A percentile compares a stretch with the other conserved stretches of the same genome.
Conservation (phyloP, 1,284 basidiomycete species). For the Rhodotorula sp. region DNA sequence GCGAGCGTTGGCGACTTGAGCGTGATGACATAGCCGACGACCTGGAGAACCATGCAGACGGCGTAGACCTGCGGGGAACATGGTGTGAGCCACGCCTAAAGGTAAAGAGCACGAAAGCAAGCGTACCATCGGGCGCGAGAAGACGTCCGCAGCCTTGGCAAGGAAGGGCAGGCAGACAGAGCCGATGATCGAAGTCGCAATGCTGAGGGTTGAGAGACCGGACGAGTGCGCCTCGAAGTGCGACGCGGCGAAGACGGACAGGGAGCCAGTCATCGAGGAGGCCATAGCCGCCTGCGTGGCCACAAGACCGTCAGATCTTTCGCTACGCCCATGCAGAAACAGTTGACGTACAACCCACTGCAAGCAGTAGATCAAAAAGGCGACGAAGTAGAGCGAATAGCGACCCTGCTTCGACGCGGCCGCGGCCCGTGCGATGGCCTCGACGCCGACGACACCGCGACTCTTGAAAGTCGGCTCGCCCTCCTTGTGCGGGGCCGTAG, state of each 20-base stretch:
- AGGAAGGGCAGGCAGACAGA: conserved; percentile 14
- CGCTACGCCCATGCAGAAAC: no score
- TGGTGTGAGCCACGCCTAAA: no score
- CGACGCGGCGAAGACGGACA: conserved; percentile 24
- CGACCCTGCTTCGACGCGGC: not conserved
- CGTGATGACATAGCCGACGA: conserved; percentile 34
- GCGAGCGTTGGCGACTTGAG: conserved; percentile 31
- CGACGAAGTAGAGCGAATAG: not conserved
- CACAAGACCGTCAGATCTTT: not conserved
- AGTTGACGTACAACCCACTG: not conserved
- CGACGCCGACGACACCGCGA: not conserved
- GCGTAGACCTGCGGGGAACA: conserved; percentile 3
- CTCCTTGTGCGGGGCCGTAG: no score
- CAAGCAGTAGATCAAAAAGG: not conserved
- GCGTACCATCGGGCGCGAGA: conserved; percentile 10
- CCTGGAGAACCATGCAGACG: conserved; percentile 20
- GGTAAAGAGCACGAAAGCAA: no score
- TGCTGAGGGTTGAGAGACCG: conserved; percentile 14
- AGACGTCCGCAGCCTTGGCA: conserved; percentile 20
- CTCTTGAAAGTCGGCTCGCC: not conserved
- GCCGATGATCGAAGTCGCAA: conserved; percentile 23
- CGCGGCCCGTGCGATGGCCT: not conserved
- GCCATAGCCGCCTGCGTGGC: no score
- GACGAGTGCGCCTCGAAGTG: conserved; percentile 18
- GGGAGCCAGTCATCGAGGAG: not conserved